Percentiles rank a stretch among this genome's conserved stretches.
These are phyloP conservation scores for Pulicaria dysenterica DNA, from an alignment of 129 eudicot genomes.

Conservation along the genomic window DNA sequence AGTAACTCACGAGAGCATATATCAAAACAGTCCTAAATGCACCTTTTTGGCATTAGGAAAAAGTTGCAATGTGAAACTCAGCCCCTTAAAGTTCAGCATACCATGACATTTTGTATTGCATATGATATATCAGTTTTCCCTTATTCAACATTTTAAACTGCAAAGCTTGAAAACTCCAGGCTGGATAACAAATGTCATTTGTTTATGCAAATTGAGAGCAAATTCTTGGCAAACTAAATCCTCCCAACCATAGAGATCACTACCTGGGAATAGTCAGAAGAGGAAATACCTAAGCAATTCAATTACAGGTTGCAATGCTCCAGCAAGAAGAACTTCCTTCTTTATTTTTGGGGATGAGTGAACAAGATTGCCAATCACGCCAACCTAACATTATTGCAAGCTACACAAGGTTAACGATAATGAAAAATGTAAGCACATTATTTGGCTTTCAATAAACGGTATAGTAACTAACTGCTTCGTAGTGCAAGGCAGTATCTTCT, in stretches of 20 bases:
- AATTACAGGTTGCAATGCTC: conserved; percentile 98
- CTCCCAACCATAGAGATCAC: background rate
- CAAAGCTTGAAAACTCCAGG: background rate
- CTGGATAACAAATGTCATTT: background rate
- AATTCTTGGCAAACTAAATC: background rate
- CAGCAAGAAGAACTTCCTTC: conserved; percentile 91
- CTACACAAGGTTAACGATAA: conserved; percentile 5
- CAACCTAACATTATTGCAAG: conserved; percentile 61
- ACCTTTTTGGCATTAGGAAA: background rate
- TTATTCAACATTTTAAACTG: background rate
- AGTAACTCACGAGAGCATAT: background rate
- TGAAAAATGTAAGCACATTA: background rate
- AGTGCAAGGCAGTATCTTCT: conserved; percentile 76
- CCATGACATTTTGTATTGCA: background rate
- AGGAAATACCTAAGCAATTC: conserved; percentile 70
- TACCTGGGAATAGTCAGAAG: background rate
- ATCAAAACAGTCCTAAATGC: background rate
- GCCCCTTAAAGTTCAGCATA: background rate
- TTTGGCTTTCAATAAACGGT: conserved; percentile 14
- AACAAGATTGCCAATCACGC: conserved; percentile 95
- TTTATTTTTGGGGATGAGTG: conserved; percentile 93
- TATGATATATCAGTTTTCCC: background rate
- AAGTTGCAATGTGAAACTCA: background rate
- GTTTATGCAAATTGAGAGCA: background rate
- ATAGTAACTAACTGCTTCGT: conserved; percentile 75